These are phyloP conservation scores for Stemphylium vesicarium DNA, from an alignment of 2,329 filamentous ascomycete species.

Conservation along the genomic window DNA sequence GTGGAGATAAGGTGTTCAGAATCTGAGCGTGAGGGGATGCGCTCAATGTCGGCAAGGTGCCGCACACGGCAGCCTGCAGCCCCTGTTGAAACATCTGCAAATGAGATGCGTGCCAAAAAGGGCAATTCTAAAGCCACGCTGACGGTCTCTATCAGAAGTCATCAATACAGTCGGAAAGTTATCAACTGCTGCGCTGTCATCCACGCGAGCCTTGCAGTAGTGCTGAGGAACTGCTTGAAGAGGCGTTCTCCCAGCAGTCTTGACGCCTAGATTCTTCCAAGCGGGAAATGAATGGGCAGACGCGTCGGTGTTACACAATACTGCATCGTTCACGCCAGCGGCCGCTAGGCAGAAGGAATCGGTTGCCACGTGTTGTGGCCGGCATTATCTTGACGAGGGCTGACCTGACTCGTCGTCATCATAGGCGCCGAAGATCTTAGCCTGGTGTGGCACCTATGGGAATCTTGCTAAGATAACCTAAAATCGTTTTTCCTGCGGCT, in stretches of 20 bases:
- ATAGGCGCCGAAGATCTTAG: conserved; percentile 32
- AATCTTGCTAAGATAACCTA: conserved; percentile 18
- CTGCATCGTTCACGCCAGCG: conserved; percentile 40
- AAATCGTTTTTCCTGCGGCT: conserved; percentile 19
- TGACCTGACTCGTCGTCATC: conserved; percentile 39
- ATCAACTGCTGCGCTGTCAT: conserved; percentile 14
- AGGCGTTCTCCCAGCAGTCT: conserved; percentile 3
- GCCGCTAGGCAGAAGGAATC: conserved; percentile 38
- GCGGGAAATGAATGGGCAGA: conserved; percentile 7
- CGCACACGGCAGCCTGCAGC: conserved; percentile 21
- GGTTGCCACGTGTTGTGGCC: conserved; percentile 40
- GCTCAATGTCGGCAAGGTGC: conserved; percentile 29
- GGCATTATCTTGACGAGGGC: conserved; percentile 31
- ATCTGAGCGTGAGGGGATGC: conserved; percentile 16
- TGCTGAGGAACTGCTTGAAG: conserved; percentile 10
- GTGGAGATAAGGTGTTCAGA: conserved; percentile 24
- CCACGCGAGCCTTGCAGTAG: conserved; percentile 24
- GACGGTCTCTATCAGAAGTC: conserved; percentile 3
- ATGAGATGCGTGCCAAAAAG: conserved; percentile 22
- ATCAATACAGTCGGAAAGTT: conserved; percentile 19
- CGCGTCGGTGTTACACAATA: conserved; percentile 16
- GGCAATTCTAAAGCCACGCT: conserved; percentile 29
- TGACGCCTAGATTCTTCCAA: not conserved
- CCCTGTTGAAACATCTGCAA: conserved; percentile 36
- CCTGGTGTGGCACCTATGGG: conserved; percentile 14